These are phyloP conservation scores for Xylaria grammica DNA, from an alignment of 495 filamentous ascomycete genomes.

Conservation along the genomic window DNA sequence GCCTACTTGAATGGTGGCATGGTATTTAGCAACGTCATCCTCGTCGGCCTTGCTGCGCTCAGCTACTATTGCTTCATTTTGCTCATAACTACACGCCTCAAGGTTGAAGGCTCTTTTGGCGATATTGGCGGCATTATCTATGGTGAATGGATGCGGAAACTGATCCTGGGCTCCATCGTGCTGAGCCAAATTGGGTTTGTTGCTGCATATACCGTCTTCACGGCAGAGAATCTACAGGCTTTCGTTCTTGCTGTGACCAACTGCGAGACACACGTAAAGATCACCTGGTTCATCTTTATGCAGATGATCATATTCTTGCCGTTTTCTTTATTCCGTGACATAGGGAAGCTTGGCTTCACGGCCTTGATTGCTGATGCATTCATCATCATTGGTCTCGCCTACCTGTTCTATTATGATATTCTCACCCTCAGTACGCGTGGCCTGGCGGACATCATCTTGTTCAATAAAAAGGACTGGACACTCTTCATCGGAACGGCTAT, in stretches of 20 bases:
- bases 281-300: slow-evolving; percentile 87
- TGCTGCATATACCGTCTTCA: slow-evolving; percentile 98
- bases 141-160: slow-evolving; percentile 82
- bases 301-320: slow-evolving; percentile 94
- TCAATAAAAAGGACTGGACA: slow-evolving; percentile 90
- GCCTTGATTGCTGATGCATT: slow-evolving; percentile 92
- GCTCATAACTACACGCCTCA: slow-evolving; percentile 82
- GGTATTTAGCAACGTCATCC: slow-evolving; percentile 91
- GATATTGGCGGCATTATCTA: slow-evolving; percentile 94
- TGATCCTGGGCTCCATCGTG: slow-evolving; percentile 90
- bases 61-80: slow-evolving; percentile 97
- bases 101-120: slow-evolving; percentile 88
- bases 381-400: slow-evolving; percentile 88
- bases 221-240: slow-evolving; percentile 91
- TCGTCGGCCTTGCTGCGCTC: slow-evolving; percentile 79
- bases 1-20: slow-evolving; percentile 95
- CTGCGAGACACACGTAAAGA: slow-evolving; percentile 78
- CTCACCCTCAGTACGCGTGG: slow-evolving; percentile 80
- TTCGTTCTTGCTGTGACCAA: slow-evolving; percentile 85
- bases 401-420: slow-evolving; percentile 95
- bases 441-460: slow-evolving; percentile 79
- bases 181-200: slow-evolving; percentile 95
- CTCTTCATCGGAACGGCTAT: slow-evolving; percentile 98
- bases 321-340: slow-evolving; percentile 90
- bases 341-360: slow-evolving; percentile 89